A percentile compares a stretch with the other conserved stretches of the same genome.
Evolutionary conservation across 2,329 filamentous ascomycete species (phyloP).

Genomic region (Echinosphaeria canescens): DNA sequence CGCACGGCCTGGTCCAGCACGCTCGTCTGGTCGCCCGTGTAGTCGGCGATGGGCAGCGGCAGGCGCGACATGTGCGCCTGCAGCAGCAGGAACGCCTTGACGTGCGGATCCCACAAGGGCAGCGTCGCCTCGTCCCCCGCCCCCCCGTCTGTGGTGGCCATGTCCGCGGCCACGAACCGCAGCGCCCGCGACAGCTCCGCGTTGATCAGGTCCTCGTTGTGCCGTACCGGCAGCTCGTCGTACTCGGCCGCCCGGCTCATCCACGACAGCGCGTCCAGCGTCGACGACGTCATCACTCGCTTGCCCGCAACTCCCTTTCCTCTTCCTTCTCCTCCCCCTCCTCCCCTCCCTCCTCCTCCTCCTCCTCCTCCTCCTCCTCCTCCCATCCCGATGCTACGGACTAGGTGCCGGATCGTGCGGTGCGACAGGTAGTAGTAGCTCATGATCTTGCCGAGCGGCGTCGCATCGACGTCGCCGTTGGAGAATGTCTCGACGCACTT

Average conservation of each 20-base stretch:
- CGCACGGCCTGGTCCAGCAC: conserved; percentile 93
- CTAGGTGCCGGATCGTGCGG: conserved; percentile 74
- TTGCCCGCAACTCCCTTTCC: no score
- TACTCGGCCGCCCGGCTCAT: conserved; percentile 91
- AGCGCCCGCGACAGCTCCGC: conserved; percentile 69
- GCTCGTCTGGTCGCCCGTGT: conserved; percentile 77
- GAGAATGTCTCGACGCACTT: conserved; percentile 65
- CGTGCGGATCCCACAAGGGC: conserved; percentile 96
- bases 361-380: no score
- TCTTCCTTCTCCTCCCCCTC: no score
- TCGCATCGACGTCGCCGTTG: conserved; percentile 78
- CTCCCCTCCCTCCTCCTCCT: no score
- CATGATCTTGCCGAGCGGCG: conserved; percentile 93
- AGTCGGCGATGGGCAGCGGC: conserved; percentile 85
- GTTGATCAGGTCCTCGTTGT: conserved; percentile 97
- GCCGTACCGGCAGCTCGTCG: conserved; percentile 89
- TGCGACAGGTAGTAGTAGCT: conserved; percentile 98
- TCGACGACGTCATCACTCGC: conserved; percentile 52
- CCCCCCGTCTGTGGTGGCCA: no score
- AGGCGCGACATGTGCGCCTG: conserved; percentile 92
- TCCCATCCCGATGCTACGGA: no score
- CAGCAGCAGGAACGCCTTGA: conserved; percentile 83
- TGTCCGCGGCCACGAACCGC: no score
- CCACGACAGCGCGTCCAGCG: conserved; percentile 73
- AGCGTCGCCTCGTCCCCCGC: conserved; percentile 39